Percentiles rank a stretch among this genome's conserved stretches.
phyloP scores from a whole-genome alignment of 768 basidiomycete species.

The Naganishia vishniacii region DNA sequence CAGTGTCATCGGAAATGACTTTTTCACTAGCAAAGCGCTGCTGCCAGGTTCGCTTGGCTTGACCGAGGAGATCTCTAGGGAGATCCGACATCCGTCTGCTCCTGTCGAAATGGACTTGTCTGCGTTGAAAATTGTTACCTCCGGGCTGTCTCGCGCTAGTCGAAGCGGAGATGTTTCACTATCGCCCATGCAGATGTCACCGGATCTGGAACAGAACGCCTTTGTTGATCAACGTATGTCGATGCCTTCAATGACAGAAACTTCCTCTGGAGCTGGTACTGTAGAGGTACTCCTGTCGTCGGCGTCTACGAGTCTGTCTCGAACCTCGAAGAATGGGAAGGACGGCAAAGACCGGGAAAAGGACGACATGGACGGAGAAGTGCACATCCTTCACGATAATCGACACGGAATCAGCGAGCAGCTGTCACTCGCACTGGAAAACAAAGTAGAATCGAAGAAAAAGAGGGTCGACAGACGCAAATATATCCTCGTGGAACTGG shows the following conservation, averaged over 20 bases:
- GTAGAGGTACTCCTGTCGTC: slow-evolving; percentile 42
- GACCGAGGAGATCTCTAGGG: not conserved
- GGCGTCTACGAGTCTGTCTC: slow-evolving; percentile 44
- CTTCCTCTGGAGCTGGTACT: slow-evolving; percentile 26
- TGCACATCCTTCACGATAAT: not conserved
- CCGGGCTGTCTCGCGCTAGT: not conserved
- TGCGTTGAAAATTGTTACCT: not conserved
- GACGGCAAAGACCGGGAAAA: slow-evolving; percentile 31
- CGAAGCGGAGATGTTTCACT: not conserved
- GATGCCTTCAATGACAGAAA: slow-evolving; percentile 21
- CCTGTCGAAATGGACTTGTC: not conserved
- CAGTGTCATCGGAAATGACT: slow-evolving; percentile 2
- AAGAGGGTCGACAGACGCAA: slow-evolving; percentile 49
- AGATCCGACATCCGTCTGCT: not conserved
- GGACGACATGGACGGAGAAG: slow-evolving; percentile 28
- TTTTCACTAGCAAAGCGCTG: slow-evolving; percentile 25
- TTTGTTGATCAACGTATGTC: slow-evolving; percentile 18
- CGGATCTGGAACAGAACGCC: slow-evolving; percentile 16
- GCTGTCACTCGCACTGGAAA: slow-evolving; percentile 37
- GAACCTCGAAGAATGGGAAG: slow-evolving; percentile 41
- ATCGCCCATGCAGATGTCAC: slow-evolving; percentile 9
- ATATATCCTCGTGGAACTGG: slow-evolving; percentile 76
- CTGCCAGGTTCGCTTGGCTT: slow-evolving; percentile 24
- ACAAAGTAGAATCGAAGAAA: slow-evolving; percentile 18
- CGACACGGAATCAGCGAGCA: not conserved